Conservation (phyloP, 495 filamentous ascomycete genomes). For the Trichodelitschia bisporula region DNA sequence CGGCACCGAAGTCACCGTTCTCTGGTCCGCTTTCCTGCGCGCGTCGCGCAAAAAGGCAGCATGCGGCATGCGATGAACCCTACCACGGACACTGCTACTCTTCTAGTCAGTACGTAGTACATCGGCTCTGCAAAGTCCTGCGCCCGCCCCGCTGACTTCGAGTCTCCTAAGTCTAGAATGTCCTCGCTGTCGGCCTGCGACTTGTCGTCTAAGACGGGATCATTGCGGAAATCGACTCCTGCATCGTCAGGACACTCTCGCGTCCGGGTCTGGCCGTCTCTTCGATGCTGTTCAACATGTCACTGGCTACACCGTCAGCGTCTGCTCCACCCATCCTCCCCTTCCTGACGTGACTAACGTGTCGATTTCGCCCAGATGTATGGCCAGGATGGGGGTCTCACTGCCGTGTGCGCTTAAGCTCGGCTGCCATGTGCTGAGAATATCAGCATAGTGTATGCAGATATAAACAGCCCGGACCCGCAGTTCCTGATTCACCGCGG, state of each 20-base stretch:
- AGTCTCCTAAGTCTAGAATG: no score
- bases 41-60: no score
- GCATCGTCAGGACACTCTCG: conserved; percentile 22
- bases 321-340: neutral
- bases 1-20: no score
- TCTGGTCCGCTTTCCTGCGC: no score
- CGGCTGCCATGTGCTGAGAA: conserved; percentile 25
- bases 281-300: conserved; percentile 18
- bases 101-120: no score
- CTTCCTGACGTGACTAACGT: conserved; percentile 16
- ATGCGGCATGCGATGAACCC: no score
- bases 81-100: no score
- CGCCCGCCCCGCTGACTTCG: no score
- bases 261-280: conserved; percentile 23
- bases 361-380: conserved; percentile 31
- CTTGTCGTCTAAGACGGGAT: no score
- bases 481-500: conserved; percentile 30
- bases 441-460: neutral
- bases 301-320: conserved; percentile 1
- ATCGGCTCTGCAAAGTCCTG: no score
- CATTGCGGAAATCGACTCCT: conserved; percentile 25
- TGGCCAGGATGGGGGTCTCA: conserved; percentile 23
- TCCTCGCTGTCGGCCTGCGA: no score
- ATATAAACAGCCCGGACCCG: conserved; percentile 12
- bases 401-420: conserved; percentile 22